Conservation (phyloP, 495 filamentous ascomycete species). For the Penicillium malachiteum region DNA sequence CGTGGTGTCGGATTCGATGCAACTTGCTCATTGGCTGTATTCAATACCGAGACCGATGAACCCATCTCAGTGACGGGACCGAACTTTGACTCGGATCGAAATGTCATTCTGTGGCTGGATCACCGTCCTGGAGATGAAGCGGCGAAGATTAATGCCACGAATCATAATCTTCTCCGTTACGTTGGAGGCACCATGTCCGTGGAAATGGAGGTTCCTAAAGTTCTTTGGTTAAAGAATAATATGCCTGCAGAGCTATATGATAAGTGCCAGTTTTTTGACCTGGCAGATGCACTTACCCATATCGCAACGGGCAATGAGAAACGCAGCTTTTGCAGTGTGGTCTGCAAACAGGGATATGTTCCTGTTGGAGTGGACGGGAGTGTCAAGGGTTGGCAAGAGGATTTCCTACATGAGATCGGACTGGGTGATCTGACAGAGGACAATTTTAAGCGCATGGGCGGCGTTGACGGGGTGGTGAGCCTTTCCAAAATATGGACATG, state of each 20-base stretch:
- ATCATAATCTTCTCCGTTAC: slow-evolving; percentile 90
- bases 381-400: slow-evolving; percentile 97
- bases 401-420: slow-evolving; percentile 83
- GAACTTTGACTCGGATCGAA: slow-evolving; percentile 80
- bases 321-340: slow-evolving; percentile 86
- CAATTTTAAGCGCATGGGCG: slow-evolving; percentile 87
- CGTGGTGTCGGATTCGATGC: slow-evolving; percentile 95
- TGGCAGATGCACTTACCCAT: slow-evolving; percentile 91
- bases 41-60: slow-evolving; percentile 82
- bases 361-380: slow-evolving; percentile 95
- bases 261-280: slow-evolving; percentile 93
- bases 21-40: slow-evolving; percentile 91
- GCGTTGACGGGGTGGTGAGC: slow-evolving; percentile 90
- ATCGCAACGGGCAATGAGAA: slow-evolving; percentile 93
- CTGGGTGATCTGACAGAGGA: slow-evolving; percentile 78
- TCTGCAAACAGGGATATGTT: slow-evolving; percentile 95
- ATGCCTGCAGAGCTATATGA: slow-evolving; percentile 92
- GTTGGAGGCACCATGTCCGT: slow-evolving; percentile 97
- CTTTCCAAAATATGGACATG: slow-evolving; percentile 1
- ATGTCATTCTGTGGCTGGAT: slow-evolving; percentile 91
- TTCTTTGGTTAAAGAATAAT: slow-evolving; percentile 95
- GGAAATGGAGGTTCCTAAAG: slow-evolving; percentile 98
- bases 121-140: slow-evolving; percentile 89
- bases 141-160: slow-evolving; percentile 84
- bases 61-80: slow-evolving; percentile 87